Evolutionary conservation across 768 basidiomycete species (phyloP).

Genomic region (Hypholoma fasciculare): DNA sequence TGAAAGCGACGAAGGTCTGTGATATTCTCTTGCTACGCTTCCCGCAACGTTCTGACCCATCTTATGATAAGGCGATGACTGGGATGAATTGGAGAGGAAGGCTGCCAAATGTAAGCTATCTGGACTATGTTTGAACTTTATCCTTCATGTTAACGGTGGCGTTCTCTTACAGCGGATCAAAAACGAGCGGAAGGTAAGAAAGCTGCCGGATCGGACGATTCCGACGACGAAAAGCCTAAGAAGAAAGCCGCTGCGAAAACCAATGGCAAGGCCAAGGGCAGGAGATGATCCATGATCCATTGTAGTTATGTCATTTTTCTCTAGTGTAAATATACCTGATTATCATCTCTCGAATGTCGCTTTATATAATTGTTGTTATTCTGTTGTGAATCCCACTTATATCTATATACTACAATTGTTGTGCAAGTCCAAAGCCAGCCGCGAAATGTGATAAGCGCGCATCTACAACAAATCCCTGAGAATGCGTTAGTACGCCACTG

Average conservation of each 20-base stretch:
- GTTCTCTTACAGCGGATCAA: constrained; percentile 41
- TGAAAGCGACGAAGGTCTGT: constrained; percentile 63
- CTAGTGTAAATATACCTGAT: constrained; percentile 10
- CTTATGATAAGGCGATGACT: constrained; percentile 70
- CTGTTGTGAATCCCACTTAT: not conserved
- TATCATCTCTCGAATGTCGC: not conserved
- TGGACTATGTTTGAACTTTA: constrained; percentile 13
- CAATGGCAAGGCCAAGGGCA: constrained; percentile 43
- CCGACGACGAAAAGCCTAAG: constrained; percentile 48
- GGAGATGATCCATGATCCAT: constrained; percentile 16
- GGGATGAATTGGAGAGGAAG: constrained; percentile 93
- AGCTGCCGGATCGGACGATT: constrained; percentile 51
- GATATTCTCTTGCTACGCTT: not conserved
- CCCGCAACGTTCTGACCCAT: constrained; percentile 5
- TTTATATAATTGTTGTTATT: no score
- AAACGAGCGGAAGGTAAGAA: constrained; percentile 45
- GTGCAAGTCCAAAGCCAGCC: constrained; percentile 62
- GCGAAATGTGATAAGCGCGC: constrained; percentile 79
- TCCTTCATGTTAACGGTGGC: constrained; percentile 10
- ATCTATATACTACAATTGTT: constrained; percentile 20
- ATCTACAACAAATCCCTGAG: constrained; percentile 69
- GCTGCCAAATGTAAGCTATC: constrained; percentile 75
- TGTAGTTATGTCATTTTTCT: constrained; percentile 2
- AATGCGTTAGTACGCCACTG: not conserved
- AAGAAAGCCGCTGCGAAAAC: constrained; percentile 46